These are phyloP conservation scores for Aspergillus awamori DNA, from an alignment of 2,329 filamentous ascomycete species.

Conservation along the genomic window DNA sequence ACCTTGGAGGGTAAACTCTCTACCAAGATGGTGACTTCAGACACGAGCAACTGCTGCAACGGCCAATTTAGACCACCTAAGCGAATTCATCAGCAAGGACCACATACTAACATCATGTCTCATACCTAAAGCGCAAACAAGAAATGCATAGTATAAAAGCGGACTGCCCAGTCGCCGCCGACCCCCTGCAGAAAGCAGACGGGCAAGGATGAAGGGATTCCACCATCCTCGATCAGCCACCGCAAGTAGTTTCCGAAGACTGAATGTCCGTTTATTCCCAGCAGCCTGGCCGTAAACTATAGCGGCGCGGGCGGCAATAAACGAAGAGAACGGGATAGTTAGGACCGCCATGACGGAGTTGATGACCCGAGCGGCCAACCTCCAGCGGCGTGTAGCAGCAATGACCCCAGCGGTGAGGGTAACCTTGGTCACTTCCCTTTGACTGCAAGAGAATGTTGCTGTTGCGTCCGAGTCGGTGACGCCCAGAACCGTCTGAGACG, in stretches of 20 bases:
- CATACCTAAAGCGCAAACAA: not conserved
- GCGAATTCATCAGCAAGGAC: not conserved
- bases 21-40: not conserved
- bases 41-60: not conserved
- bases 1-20: not conserved
- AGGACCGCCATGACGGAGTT: not conserved
- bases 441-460: not conserved
- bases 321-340: not conserved
- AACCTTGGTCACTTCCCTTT: not conserved
- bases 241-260: not conserved
- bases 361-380: not conserved
- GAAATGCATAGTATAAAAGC: not conserved
- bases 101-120: too few species aligned
- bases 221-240: not conserved
- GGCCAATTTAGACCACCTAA: not conserved
- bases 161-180: not conserved
- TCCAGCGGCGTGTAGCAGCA: not conserved
- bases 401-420: not conserved
- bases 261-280: not conserved
- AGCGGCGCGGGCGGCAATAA: not conserved
- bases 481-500: not conserved
- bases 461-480: not conserved
- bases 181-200: not conserved
- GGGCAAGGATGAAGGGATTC: not conserved
- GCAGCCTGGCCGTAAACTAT: not conserved